Base-by-base conservation (phyloP, 192 early-diverging fungal species). In the Entomortierella parvispora region DNA sequence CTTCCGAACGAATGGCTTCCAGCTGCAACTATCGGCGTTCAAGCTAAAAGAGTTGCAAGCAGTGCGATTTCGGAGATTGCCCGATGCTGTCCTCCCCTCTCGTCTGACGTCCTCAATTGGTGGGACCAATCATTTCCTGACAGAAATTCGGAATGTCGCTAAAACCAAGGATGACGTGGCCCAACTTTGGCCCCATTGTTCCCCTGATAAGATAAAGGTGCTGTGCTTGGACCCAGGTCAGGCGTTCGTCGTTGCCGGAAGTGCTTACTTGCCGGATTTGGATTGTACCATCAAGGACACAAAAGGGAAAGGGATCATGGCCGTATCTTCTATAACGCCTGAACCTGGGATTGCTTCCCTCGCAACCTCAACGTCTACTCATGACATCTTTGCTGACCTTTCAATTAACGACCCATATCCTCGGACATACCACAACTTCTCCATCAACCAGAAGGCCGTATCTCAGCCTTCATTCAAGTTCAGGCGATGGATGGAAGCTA, bases 161-260 rank as follows among this genome's bases (percentile, higher is more conserved):
- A 25, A 25, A 18, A 65, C 37, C 43, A 47, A 32, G 43, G 52
- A 55, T 11, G 52, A 66, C 12, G 44, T 66, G 14, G 31, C 40
- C 6, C 14, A 32, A 15, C 47, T 51, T 15, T 62, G 59, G 34
- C 28, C 57, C 15, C 9, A 44, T 4, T 28, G 18, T 11, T 25
- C 28, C 37, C 51, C 42, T 1, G 8, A 54, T 5, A 11, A 43
- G 9, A 65, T 55, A 50, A 65, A 65, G 51, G 31, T 31, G 2
- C 52, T 65, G 0, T 33, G 42, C 4, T 10, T 66, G 0, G 53
- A 66, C 37, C 42, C 26, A 4, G 53, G 64, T 0, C 64, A 66
- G 11, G 64, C 53, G 0, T 66, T 17, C 22, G 64, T 66, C 22
- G 42, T 48, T 17, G 64, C 53, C 3, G 64, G 29, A 9, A 46